These are phyloP conservation scores for Lachnellula hyalina DNA, from an alignment of 2,329 filamentous ascomycete genomes.

Conservation along the genomic window DNA sequence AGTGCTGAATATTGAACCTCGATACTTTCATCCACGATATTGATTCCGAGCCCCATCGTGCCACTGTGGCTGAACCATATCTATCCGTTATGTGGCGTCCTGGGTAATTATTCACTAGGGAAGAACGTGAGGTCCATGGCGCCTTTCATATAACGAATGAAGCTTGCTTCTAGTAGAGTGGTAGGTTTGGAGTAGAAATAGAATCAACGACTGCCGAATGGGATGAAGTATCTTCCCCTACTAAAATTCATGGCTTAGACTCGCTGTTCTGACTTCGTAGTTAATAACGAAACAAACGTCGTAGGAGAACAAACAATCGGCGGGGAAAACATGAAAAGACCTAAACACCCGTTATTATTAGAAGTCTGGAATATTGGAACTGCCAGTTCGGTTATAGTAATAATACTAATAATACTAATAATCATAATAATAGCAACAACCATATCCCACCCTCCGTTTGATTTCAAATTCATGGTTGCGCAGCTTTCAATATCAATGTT, in stretches of 20 bases:
- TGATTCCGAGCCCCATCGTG: too few species aligned
- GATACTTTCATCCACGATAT: too few species aligned
- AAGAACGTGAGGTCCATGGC: neutral
- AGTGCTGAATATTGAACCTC: too few species aligned
- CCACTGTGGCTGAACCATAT: too few species aligned
- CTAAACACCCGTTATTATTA: neutral
- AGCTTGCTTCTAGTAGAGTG: neutral
- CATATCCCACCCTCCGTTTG: neutral
- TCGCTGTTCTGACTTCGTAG: neutral
- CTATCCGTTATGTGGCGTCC: too few species aligned
- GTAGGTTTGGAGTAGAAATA: slow-evolving; percentile 7
- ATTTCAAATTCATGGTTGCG: neutral
- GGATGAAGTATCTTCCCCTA: neutral
- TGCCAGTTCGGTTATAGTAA: neutral
- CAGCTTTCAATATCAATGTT: neutral
- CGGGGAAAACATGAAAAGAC: neutral
- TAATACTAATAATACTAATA: too few species aligned
- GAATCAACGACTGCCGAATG: slow-evolving; percentile 4
- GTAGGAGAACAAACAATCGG: too few species aligned
- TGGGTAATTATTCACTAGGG: too few species aligned
- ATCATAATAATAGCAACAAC: neutral
- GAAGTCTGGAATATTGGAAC: neutral
- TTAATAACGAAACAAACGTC: neutral
- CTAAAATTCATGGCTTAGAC: neutral
- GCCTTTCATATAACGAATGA: neutral